Percentiles rank a stretch among this genome's conserved stretches.
These are phyloP conservation scores for Pythium aphanidermatum DNA, from an alignment of 352 stramenopile genomes.

Conservation along the genomic window DNA sequence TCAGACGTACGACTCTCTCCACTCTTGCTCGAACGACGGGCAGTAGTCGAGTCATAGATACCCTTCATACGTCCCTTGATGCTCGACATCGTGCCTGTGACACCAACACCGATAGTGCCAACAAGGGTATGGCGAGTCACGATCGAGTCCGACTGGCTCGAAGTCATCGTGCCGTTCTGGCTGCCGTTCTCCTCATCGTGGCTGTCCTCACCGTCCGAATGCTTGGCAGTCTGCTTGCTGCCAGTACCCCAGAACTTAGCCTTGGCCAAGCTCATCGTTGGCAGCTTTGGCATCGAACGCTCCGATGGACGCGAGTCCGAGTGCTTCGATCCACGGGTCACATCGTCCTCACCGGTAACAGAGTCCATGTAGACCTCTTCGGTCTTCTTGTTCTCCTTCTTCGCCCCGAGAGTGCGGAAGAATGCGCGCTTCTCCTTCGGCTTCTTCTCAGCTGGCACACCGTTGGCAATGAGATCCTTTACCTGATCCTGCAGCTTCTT, in stretches of 20 bases:
- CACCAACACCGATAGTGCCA: slow-evolving; percentile 63
- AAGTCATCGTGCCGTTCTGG: slow-evolving; percentile 36
- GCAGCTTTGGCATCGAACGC: slow-evolving; percentile 58
- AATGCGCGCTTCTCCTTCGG: slow-evolving; percentile 59
- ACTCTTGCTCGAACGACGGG: slow-evolving; percentile 52
- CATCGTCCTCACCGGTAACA: slow-evolving; percentile 68
- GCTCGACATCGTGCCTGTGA: slow-evolving; percentile 70
- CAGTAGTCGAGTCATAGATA: slow-evolving; percentile 54
- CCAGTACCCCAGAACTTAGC: slow-evolving; percentile 70
- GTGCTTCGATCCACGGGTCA: slow-evolving; percentile 44
- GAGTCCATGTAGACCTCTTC: slow-evolving; percentile 68
- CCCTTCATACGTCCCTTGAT: slow-evolving; percentile 81
- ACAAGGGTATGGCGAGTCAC: slow-evolving; percentile 70
- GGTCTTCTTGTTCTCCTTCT: slow-evolving; percentile 64
- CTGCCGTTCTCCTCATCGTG: slow-evolving; percentile 17
- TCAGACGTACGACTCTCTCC: slow-evolving; percentile 24
- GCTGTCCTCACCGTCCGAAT: slow-evolving; percentile 39
- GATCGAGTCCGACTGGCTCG: slow-evolving; percentile 32
- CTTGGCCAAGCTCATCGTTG: slow-evolving; percentile 52
- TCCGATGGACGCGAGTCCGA: slow-evolving; percentile 48
- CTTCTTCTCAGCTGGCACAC: slow-evolving; percentile 49
- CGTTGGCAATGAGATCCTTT: slow-evolving; percentile 28
- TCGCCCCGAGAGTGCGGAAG: slow-evolving; percentile 80
- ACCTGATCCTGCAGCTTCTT: slow-evolving; percentile 67
- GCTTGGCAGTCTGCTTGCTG: slow-evolving; percentile 27